These are phyloP conservation scores for Pseudotsuga menziesii DNA, from an alignment of 75 land plant species.

Conservation along the genomic window DNA sequence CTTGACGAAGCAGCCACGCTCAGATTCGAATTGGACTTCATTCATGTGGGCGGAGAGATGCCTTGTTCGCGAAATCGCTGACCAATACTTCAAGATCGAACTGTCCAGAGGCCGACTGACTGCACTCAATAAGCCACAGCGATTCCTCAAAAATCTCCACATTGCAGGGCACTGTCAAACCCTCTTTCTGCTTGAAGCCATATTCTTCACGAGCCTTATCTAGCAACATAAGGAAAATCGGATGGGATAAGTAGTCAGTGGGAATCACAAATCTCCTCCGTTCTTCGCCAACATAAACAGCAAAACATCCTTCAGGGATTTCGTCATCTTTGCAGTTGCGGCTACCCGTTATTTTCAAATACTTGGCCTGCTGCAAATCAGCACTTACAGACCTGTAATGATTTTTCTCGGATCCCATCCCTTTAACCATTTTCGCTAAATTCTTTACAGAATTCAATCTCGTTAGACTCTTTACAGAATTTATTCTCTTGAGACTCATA, in stretches of 20 bases:
- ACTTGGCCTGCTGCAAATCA: not conserved
- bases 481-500: no score
- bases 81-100: not conserved
- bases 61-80: not conserved
- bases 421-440: not conserved
- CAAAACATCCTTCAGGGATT: conserved; percentile 39
- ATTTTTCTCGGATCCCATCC: not conserved
- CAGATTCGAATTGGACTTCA: not conserved
- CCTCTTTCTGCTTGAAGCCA: conserved; percentile 48
- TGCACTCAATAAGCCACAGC: conserved; percentile 17
- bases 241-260: conserved; percentile 28
- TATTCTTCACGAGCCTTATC: conserved; percentile 51
- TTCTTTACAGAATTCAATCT: not conserved
- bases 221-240: conserved; percentile 42
- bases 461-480: no score
- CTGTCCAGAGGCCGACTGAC: conserved; percentile 6
- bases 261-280: conserved; percentile 39
- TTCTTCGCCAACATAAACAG: conserved; percentile 54
- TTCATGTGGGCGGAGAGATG: not conserved
- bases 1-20: no score
- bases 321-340: not conserved
- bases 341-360: not conserved
- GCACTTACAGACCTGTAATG: not conserved
- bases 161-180: conserved; percentile 49
- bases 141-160: conserved; percentile 29